phyloP scores from a whole-genome alignment of 2,329 filamentous ascomycete species.

The Mycosphaerella sp. region DNA sequence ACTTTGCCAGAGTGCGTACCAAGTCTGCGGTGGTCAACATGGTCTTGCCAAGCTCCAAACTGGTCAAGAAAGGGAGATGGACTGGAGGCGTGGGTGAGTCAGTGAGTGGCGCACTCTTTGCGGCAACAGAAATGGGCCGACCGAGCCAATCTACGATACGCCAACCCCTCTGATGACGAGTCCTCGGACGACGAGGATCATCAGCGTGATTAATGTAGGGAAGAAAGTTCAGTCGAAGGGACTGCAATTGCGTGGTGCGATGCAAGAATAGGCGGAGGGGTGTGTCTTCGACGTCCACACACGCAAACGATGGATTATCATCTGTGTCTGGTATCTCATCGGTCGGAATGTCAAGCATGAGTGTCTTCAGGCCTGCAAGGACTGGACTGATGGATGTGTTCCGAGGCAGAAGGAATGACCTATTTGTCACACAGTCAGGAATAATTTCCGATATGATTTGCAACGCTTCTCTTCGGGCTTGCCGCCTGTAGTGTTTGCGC shows the following conservation, averaged over 20 bases:
- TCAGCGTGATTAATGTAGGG: too few species aligned
- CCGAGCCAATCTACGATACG: conserved; percentile 12
- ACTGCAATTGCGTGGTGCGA: conserved; percentile 15
- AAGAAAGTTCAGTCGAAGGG: conserved; percentile 21
- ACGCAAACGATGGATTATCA: too few species aligned
- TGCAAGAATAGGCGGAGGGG: conserved; percentile 18
- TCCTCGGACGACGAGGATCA: too few species aligned
- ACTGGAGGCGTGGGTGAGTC: not conserved
- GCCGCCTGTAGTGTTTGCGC: not conserved
- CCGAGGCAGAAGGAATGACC: not conserved
- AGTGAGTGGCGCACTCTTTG: not conserved
- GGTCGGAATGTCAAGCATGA: conserved; percentile 15
- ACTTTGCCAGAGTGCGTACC: conserved; percentile 19
- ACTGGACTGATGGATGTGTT: not conserved
- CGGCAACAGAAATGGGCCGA: not conserved
- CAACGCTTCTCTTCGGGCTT: not conserved
- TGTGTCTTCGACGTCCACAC: conserved; percentile 2
- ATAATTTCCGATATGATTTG: not conserved
- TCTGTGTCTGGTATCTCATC: too few species aligned
- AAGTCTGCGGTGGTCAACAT: conserved; percentile 3
- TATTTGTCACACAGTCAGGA: not conserved
- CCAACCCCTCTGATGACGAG: too few species aligned
- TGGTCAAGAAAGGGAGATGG: not conserved
- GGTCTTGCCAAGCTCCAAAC: conserved; percentile 1
- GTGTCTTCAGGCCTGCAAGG: conserved; percentile 15